Conservation (phyloP, 495 filamentous ascomycete species). For the Neurospora sp. region DNA sequence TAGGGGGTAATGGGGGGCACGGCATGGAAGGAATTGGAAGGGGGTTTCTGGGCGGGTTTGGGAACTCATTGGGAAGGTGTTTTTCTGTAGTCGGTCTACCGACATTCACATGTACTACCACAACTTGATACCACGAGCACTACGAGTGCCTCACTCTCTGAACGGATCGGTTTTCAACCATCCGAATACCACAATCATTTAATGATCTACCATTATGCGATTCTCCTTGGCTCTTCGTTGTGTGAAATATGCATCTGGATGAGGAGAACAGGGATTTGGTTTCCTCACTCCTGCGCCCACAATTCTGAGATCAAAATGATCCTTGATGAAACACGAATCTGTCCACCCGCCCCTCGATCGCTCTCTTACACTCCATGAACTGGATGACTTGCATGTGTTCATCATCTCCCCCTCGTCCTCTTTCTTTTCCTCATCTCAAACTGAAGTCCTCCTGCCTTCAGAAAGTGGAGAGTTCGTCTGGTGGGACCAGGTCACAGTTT, state of each 20-base stretch:
- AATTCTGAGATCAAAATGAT: background rate
- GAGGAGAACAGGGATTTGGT: background rate
- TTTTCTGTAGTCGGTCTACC: background rate
- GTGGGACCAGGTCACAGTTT: background rate
- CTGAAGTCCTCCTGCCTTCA: background rate
- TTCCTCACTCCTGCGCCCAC: background rate
- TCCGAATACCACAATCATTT: background rate
- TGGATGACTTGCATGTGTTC: background rate
- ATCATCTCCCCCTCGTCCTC: background rate
- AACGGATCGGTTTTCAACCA: background rate
- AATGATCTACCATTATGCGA: background rate
- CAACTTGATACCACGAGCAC: background rate
- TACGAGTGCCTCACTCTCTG: background rate
- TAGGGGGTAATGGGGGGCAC: background rate
- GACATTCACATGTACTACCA: background rate
- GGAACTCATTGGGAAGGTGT: background rate
- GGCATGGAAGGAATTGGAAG: background rate
- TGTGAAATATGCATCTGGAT: background rate
- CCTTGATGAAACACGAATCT: background rate
- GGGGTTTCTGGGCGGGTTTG: background rate
- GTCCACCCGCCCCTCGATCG: background rate
- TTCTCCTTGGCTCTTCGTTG: background rate
- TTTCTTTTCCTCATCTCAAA: background rate
- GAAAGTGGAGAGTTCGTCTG: background rate
- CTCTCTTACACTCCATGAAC: background rate